Evolutionary conservation across 306 rosid species (phyloP).

Genomic region (Ochetophila trinervis): DNA sequence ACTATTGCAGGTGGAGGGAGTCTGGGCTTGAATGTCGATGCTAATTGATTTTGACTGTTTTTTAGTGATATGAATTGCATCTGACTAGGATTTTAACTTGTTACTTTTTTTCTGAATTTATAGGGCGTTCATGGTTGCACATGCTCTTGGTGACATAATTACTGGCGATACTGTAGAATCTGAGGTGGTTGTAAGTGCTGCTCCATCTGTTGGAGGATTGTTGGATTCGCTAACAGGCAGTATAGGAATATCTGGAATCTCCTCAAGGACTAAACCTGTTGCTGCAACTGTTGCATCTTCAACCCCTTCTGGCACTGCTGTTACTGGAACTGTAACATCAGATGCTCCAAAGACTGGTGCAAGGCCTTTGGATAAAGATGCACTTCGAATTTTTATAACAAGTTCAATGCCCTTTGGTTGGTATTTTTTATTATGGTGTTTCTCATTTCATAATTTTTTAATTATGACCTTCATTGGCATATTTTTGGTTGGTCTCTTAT

Average conservation of each 20-base stretch:
- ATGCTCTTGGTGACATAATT: conserved; percentile 84
- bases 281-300: conserved; percentile 66
- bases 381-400: conserved; percentile 77
- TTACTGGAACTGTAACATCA: conserved; percentile 50
- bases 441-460: conserved; percentile 37
- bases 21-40: conserved; percentile 8
- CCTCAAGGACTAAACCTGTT: conserved; percentile 80
- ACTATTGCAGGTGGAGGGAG: conserved; percentile 6
- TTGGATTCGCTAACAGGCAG: conserved; percentile 93
- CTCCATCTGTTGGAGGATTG: conserved; percentile 92
- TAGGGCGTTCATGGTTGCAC: conserved; percentile 87
- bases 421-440: conserved; percentile 73
- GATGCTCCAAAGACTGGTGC: conserved; percentile 66
- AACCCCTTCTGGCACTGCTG: conserved; percentile 44
- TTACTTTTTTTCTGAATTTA: conserved; percentile 27
- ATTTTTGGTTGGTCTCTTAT: conserved; percentile 6
- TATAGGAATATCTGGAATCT: conserved; percentile 76
- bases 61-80: conserved; percentile 15
- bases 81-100: conserved; percentile 9
- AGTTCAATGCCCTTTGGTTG: conserved; percentile 98
- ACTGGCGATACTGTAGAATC: conserved; percentile 74
- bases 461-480: not conserved
- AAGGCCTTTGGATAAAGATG: conserved; percentile 81
- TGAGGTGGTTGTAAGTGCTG: conserved; percentile 64
- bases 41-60: not conserved